These are phyloP conservation scores for Wickerhamiella azymoides DNA, from an alignment of 805 yeast species.

Conservation along the genomic window DNA sequence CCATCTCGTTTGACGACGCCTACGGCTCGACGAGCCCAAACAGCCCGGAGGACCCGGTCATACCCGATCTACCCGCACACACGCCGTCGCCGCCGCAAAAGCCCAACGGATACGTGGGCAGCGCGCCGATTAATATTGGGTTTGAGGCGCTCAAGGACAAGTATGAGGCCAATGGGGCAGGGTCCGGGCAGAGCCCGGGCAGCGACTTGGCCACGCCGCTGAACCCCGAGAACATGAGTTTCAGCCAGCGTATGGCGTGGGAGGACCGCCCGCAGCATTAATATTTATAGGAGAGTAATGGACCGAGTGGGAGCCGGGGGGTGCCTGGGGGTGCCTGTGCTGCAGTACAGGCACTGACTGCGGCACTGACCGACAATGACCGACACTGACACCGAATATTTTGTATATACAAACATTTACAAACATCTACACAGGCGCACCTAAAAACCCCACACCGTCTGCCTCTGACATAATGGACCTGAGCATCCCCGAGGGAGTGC, in stretches of 20 bases:
- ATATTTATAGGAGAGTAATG: too few relatives aligned
- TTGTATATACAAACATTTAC: too few relatives aligned
- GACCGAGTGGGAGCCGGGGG: too few relatives aligned
- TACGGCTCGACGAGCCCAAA: background rate
- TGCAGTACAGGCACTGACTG: too few relatives aligned
- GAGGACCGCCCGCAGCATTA: constrained; percentile 11
- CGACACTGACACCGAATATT: too few relatives aligned
- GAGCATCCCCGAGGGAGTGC: constrained; percentile 21
- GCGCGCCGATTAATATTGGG: constrained; percentile 9
- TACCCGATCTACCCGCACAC: background rate
- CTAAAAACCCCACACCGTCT: too few relatives aligned
- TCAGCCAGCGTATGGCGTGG: constrained; percentile 21
- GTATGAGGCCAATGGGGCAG: background rate
- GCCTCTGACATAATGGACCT: constrained; percentile 14
- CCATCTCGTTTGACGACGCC: constrained; percentile 7
- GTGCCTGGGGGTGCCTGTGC: too few relatives aligned
- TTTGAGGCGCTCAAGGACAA: constrained; percentile 2
- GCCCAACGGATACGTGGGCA: constrained; percentile 3
- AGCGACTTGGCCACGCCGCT: background rate
- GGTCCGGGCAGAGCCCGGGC: too few relatives aligned
- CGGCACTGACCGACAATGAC: too few relatives aligned
- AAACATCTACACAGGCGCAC: too few relatives aligned
- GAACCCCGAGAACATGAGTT: constrained; percentile 18
- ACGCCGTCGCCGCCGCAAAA: background rate
- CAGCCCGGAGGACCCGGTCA: background rate